phyloP scores from a whole-genome alignment of 2,329 filamentous ascomycete genomes.

The Aspergillus amoenus region DNA sequence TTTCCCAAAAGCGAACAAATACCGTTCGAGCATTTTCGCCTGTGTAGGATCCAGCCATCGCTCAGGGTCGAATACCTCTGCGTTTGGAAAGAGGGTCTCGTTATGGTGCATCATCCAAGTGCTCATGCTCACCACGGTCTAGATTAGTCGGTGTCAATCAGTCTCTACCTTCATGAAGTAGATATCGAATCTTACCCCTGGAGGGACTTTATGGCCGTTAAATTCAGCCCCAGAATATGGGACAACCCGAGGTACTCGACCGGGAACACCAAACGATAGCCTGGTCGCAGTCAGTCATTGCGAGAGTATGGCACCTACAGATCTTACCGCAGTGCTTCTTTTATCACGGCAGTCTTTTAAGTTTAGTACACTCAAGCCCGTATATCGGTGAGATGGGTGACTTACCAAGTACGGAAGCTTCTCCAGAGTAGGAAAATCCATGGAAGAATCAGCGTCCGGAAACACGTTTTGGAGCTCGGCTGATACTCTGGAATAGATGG shows the following conservation, averaged over 20 bases:
- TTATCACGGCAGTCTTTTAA: slow-evolving; percentile 32
- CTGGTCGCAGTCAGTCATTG: slow-evolving; percentile 12
- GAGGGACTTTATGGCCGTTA: slow-evolving; percentile 32
- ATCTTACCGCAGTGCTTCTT: slow-evolving; percentile 36
- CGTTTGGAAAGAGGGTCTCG: slow-evolving; percentile 31
- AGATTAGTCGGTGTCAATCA: not conserved
- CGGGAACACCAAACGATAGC: slow-evolving; percentile 33
- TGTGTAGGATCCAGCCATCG: slow-evolving; percentile 32
- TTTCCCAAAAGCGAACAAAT: slow-evolving; percentile 40
- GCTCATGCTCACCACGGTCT: slow-evolving; percentile 34
- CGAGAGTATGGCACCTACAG: not conserved
- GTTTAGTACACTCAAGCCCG: not conserved
- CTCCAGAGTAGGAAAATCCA: slow-evolving; percentile 32
- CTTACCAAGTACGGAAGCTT: slow-evolving; percentile 36
- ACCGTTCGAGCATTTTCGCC: slow-evolving; percentile 24
- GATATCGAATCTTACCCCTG: slow-evolving; percentile 22
- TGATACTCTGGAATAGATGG: slow-evolving; percentile 24
- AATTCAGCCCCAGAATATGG: slow-evolving; percentile 31
- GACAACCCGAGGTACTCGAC: slow-evolving; percentile 35
- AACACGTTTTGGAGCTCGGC: slow-evolving; percentile 32
- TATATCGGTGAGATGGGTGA: not conserved
- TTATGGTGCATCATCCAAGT: slow-evolving; percentile 35
- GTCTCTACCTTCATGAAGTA: not conserved
- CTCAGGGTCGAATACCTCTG: slow-evolving; percentile 35
- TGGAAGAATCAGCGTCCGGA: slow-evolving; percentile 24